Conservation (phyloP, 2,329 filamentous ascomycete genomes). For the Beauveria scarabaeidicola region DNA sequence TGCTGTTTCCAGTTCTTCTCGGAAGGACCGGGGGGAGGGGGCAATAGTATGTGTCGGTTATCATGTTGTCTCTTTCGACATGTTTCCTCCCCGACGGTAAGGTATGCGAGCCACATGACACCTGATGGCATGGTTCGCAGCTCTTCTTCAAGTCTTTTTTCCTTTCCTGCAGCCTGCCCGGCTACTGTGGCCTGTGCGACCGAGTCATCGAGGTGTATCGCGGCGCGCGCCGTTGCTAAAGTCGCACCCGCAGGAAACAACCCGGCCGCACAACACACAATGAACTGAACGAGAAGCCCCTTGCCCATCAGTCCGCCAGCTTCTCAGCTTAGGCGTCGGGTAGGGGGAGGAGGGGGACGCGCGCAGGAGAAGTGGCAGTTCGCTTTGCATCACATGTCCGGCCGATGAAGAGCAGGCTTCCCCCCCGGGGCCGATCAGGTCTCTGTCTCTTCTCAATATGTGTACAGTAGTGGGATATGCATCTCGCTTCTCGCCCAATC, state of each 20-base stretch:
- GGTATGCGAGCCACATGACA: not conserved
- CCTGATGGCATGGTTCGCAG: not conserved
- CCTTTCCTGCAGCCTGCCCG: not conserved
- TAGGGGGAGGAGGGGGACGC: not conserved
- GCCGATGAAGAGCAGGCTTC: not conserved
- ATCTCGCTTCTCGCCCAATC: not conserved
- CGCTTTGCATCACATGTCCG: not conserved
- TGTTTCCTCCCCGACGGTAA: not conserved
- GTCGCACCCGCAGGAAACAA: not conserved
- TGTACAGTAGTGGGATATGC: not conserved
- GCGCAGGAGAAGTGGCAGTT: not conserved
- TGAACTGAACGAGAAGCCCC: not conserved
- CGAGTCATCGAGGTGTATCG: slow-evolving; percentile 4
- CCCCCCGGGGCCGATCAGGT: not conserved
- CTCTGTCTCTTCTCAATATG: not conserved
- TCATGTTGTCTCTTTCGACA: not conserved
- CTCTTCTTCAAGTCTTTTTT: not conserved
- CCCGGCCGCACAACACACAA: not conserved
- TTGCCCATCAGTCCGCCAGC: not conserved
- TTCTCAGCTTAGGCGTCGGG: not conserved
- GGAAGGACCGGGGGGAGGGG: not conserved
- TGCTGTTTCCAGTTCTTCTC: not conserved
- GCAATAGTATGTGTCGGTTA: not conserved
- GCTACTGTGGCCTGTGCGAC: not conserved
- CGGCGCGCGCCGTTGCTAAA: not conserved